Evolutionary conservation across 2,329 filamentous ascomycete genomes (phyloP).

Genomic region (Fragosphaeria purpurea): DNA sequence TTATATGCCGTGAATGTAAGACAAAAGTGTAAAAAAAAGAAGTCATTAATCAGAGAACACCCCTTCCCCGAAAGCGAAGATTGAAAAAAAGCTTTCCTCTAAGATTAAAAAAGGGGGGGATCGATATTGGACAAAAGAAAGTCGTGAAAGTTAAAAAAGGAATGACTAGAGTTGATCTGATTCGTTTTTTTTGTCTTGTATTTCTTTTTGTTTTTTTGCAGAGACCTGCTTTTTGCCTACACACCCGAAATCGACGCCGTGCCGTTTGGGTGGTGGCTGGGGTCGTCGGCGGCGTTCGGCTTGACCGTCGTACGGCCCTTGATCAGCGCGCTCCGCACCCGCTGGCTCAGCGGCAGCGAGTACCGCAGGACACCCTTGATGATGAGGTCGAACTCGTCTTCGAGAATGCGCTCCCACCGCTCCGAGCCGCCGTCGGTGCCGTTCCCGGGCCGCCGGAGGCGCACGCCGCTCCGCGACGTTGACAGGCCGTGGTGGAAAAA

Average conservation of each 20-base stretch:
- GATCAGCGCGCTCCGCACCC: constrained; percentile 48
- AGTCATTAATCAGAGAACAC: not conserved
- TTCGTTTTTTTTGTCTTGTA: not conserved
- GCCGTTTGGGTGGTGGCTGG: constrained; percentile 28
- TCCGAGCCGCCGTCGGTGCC: constrained; percentile 75
- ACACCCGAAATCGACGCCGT: constrained; percentile 18
- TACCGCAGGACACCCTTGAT: constrained; percentile 88
- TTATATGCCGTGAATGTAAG: not conserved
- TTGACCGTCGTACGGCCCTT: constrained; percentile 50
- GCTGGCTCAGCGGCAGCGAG: constrained; percentile 51
- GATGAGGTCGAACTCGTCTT: constrained; percentile 89
- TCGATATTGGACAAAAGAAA: constrained; percentile 6
- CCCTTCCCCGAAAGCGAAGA: not conserved
- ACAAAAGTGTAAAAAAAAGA: not conserved
- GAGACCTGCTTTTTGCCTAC: not conserved
- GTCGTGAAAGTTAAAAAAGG: constrained; percentile 5
- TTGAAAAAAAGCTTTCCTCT: not conserved
- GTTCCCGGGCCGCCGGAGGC: constrained; percentile 76
- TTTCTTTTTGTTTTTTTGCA: no score
- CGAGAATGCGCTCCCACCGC: constrained; percentile 82
- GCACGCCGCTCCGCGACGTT: constrained; percentile 71
- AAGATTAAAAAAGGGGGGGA: not conserved
- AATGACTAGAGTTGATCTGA: constrained; percentile 6
- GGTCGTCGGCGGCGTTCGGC: constrained; percentile 51
- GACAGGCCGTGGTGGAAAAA: constrained; percentile 68